Evolutionary conservation across 1,284 basidiomycete genomes (phyloP).

Genomic region (Marasmius sp.): DNA sequence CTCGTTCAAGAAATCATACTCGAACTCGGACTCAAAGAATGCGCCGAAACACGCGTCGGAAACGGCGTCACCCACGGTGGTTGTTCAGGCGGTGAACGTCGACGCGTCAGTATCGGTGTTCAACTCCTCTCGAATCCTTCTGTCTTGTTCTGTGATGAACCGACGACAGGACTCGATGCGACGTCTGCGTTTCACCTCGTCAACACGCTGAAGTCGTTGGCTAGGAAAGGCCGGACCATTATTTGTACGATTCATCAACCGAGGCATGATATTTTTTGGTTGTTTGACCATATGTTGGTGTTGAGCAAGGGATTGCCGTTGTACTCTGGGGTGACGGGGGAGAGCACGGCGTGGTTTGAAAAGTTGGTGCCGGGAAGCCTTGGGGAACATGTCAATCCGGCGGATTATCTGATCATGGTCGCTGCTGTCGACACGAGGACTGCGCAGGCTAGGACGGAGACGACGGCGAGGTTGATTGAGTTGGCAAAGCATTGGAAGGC

Average conservation of each 20-base stretch:
- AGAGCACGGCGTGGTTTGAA: constrained; percentile 40
- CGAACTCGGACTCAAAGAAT: constrained; percentile 50
- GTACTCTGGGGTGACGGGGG: constrained; percentile 36
- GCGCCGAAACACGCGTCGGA: constrained; percentile 40
- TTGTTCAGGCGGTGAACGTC: constrained; percentile 49
- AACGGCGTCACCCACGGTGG: constrained; percentile 45
- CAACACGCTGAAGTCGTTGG: constrained; percentile 43
- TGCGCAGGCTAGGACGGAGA: constrained; percentile 34
- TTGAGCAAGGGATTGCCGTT: constrained; percentile 43
- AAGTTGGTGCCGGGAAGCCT: constrained; percentile 29
- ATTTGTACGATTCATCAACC: constrained; percentile 52
- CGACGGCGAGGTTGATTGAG: constrained; percentile 22
- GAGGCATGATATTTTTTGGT: constrained; percentile 46
- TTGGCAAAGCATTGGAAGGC: constrained; percentile 31
- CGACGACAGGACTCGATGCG: constrained; percentile 43
- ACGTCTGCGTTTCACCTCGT: constrained; percentile 49
- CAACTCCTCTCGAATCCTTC: constrained; percentile 44
- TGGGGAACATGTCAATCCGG: constrained; percentile 32
- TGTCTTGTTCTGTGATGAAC: constrained; percentile 49
- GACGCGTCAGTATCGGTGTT: constrained; percentile 30
- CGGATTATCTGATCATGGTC: constrained; percentile 51
- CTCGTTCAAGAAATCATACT: constrained; percentile 51
- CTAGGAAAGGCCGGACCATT: constrained; percentile 44
- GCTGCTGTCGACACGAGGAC: constrained; percentile 42
- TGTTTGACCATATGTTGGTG: constrained; percentile 46